A percentile compares a stretch with the other conserved stretches of the same genome.
Conservation (phyloP, 202 grass and related monocot species). For the Hordeum pubiflorum region DNA sequence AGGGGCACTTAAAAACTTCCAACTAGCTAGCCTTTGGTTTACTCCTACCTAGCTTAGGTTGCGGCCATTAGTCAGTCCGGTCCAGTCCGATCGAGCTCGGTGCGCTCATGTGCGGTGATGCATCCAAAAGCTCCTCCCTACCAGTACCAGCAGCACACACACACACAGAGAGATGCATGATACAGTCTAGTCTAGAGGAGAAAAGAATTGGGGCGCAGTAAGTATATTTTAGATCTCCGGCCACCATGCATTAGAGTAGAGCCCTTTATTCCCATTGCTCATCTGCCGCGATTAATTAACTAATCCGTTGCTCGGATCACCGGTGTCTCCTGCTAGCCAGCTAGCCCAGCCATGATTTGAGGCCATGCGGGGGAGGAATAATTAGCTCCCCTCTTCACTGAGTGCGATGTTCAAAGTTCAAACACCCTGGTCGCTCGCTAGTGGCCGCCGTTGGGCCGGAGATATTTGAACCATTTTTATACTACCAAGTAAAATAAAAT, state of each 20-base stretch:
- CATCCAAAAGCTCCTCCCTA: slow-evolving; percentile 33
- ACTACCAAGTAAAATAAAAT: neutral
- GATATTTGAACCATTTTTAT: slow-evolving; percentile 16
- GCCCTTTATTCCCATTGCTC: slow-evolving; percentile 45
- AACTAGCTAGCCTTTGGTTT: slow-evolving; percentile 9
- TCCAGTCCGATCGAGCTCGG: neutral
- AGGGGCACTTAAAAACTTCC: neutral
- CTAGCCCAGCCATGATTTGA: slow-evolving; percentile 22
- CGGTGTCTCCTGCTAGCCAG: slow-evolving; percentile 3
- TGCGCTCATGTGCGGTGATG: slow-evolving; percentile 31
- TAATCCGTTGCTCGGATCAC: slow-evolving; percentile 17
- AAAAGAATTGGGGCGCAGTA: slow-evolving; percentile 2
- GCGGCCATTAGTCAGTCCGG: neutral
- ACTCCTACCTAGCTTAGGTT: neutral
- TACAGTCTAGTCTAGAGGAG: slow-evolving; percentile 13
- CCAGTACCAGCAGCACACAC: neutral
- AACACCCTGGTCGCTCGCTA: slow-evolving; percentile 25
- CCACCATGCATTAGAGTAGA: slow-evolving; percentile 30
- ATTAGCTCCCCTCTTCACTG: neutral
- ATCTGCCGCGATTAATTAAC: neutral
- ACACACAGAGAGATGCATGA: neutral
- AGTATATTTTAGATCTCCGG: neutral
- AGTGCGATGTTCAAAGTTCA: slow-evolving; percentile 43
- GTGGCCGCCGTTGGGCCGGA: slow-evolving; percentile 10
- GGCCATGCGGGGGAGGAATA: slow-evolving; percentile 30